phyloP scores from a whole-genome alignment of 441 rosid genomes.

The Manihot esculenta region DNA sequence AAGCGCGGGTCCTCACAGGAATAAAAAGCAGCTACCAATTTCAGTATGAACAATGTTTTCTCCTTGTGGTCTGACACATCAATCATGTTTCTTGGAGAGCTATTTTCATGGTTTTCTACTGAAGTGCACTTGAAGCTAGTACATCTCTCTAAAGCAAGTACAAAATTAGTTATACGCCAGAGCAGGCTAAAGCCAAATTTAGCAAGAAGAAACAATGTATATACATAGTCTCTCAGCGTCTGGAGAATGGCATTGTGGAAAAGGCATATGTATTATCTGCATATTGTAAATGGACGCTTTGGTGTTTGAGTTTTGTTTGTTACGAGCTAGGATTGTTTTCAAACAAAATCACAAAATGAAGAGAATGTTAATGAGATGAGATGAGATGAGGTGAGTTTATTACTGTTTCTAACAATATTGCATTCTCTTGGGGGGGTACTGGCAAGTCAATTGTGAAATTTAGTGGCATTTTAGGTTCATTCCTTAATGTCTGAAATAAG shows the following conservation, averaged over 20 bases:
- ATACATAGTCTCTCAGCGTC: not conserved
- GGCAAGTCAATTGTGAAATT: too few species aligned
- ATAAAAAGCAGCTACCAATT: slow-evolving; percentile 6
- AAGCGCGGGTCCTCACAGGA: slow-evolving; percentile 19
- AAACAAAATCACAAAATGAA: not conserved
- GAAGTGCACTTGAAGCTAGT: not conserved
- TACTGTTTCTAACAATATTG: not conserved
- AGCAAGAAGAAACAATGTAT: not conserved
- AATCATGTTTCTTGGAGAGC: not conserved
- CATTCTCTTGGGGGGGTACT: not conserved
- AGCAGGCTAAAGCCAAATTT: not conserved
- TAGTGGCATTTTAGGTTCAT: too few species aligned
- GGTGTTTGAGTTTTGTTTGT: not conserved
- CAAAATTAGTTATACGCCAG: not conserved
- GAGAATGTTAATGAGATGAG: too few species aligned
- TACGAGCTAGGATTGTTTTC: not conserved
- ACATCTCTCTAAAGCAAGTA: not conserved
- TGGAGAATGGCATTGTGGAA: not conserved
- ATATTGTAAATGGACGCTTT: too few species aligned
- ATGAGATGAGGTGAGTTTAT: not conserved
- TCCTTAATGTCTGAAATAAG: too few species aligned
- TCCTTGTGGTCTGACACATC: not conserved
- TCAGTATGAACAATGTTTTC: not conserved
- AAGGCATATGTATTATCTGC: too few species aligned
- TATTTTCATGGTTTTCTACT: not conserved